These are phyloP conservation scores for Cryptosporidium bovis DNA, from an alignment of 169 alveolate genomes.

Conservation along the genomic window DNA sequence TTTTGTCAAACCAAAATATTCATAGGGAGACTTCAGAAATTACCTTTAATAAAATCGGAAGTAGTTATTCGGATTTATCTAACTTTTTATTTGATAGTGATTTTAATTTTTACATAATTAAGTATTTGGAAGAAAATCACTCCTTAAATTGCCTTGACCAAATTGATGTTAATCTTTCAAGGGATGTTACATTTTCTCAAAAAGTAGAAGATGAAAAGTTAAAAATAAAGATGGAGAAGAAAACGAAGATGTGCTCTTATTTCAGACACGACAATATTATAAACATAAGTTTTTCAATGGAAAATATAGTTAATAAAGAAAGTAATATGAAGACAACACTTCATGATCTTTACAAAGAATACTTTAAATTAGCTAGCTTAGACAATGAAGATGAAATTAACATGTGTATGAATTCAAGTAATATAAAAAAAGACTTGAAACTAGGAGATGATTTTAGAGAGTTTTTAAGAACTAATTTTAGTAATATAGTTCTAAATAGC, in stretches of 20 bases:
- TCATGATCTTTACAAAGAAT: neutral
- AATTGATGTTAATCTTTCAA: no score
- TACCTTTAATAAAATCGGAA: no score
- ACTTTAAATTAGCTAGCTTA: neutral
- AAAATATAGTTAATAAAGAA: neutral
- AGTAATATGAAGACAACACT: slow-evolving; percentile 2
- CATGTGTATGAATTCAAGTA: neutral
- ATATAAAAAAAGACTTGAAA: neutral
- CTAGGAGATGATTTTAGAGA: neutral
- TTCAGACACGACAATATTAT: neutral
- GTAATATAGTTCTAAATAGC: slow-evolving; percentile 6
- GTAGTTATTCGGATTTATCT: no score
- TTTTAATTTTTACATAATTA: no score
- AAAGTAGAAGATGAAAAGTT: slow-evolving; percentile 7
- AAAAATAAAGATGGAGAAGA: neutral
- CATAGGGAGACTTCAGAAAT: no score
- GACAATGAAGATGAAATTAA: neutral
- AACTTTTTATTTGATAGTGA: no score
- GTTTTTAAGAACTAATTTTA: neutral
- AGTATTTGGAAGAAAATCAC: no score
- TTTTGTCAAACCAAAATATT: neutral
- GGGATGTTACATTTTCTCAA: slow-evolving; percentile 8
- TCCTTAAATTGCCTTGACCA: no score
- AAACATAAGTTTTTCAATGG: neutral
- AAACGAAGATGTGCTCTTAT: neutral